These are phyloP conservation scores for Acer yangbiense DNA, from an alignment of 345 rosid genomes.

Conservation along the genomic window DNA sequence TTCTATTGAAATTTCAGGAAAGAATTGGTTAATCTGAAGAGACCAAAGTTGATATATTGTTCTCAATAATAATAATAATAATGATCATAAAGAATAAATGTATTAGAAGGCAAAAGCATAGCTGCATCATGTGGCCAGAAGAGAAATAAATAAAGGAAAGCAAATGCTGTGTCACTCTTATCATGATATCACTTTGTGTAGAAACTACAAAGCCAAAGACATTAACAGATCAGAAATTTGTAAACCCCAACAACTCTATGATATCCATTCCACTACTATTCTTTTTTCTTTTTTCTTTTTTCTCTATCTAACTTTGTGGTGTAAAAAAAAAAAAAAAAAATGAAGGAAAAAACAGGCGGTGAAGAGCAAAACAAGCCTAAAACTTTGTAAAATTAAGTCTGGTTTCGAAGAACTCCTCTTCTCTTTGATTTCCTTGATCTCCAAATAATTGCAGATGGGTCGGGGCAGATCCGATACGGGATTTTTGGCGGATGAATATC, in stretches of 20 bases:
- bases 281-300: neutral
- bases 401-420: slow-evolving; percentile 20
- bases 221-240: slow-evolving; percentile 13
- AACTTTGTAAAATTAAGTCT: neutral
- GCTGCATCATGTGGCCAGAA: neutral
- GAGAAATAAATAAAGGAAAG: neutral
- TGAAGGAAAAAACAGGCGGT: neutral
- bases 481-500: slow-evolving; percentile 59
- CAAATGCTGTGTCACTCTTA: slow-evolving; percentile 2
- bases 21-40: neutral
- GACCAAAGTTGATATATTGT: neutral
- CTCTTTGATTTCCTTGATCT: slow-evolving; percentile 60
- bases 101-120: too few species aligned
- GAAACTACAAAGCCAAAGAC: neutral
- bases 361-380: neutral
- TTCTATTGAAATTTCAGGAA: neutral
- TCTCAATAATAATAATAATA: too few species aligned
- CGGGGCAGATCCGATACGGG: slow-evolving; percentile 70
- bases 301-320: neutral
- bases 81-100: neutral
- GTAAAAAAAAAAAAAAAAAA: neutral
- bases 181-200: slow-evolving; percentile 4
- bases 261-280: slow-evolving; percentile 1
- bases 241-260: neutral
- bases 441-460: slow-evolving; percentile 81